A percentile compares a stretch with the other conserved stretches of the same genome.
phyloP scores from a whole-genome alignment of 495 filamentous ascomycete species.

The Neurospora sp. region DNA sequence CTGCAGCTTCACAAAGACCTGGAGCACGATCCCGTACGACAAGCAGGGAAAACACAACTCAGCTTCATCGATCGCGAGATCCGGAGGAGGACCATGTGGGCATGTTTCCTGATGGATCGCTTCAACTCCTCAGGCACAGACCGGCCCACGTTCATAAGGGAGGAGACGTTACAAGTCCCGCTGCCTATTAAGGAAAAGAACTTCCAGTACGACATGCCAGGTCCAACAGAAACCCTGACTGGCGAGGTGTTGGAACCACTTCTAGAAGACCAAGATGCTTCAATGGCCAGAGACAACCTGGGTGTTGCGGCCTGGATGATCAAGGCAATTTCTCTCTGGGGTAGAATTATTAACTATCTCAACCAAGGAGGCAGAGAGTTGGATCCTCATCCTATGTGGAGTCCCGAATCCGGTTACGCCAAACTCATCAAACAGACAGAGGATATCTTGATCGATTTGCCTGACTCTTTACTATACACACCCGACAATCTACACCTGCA shows the following conservation, averaged over 20 bases:
- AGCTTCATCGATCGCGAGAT: constrained; percentile 93
- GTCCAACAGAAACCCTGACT: constrained; percentile 74
- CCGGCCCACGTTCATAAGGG: constrained; percentile 81
- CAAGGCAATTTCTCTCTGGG: constrained; percentile 78
- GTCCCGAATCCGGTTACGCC: constrained; percentile 63
- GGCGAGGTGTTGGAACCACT: constrained; percentile 61
- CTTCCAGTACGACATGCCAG: constrained; percentile 85
- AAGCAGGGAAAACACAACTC: constrained; percentile 58
- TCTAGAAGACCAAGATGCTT: constrained; percentile 50
- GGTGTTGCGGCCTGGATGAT: constrained; percentile 90
- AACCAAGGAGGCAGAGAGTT: constrained; percentile 84
- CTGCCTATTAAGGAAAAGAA: constrained; percentile 84
- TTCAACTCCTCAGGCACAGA: constrained; percentile 96
- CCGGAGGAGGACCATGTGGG: constrained; percentile 90
- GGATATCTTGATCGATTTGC: constrained; percentile 59
- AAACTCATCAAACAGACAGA: constrained; percentile 61
- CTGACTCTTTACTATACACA: constrained; percentile 59
- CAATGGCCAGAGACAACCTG: constrained; percentile 75
- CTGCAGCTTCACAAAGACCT: constrained; percentile 88
- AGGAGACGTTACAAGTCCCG: constrained; percentile 80
- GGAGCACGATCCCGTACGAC: constrained; percentile 68
- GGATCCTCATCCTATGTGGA: constrained; percentile 72
- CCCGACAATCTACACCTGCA: constrained; percentile 78
- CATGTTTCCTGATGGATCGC: constrained; percentile 92
- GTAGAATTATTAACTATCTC: constrained; percentile 77